A percentile compares a stretch with the other conserved stretches of the same genome.
Evolutionary conservation across 2,329 filamentous ascomycete genomes (phyloP).

Genomic region (Phialophora chinensis): DNA sequence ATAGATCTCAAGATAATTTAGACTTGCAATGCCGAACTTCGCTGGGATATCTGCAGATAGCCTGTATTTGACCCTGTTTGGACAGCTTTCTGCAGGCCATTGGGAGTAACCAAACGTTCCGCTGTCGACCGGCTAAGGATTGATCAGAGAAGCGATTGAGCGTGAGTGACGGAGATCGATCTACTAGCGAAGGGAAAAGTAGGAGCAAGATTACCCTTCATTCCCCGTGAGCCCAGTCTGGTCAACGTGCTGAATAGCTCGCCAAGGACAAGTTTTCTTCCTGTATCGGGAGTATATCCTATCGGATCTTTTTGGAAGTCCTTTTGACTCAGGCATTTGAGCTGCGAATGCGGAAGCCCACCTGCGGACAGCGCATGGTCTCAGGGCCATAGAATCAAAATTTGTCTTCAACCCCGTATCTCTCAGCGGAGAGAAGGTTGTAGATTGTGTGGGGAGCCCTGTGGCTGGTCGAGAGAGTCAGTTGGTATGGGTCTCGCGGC

Average conservation of each 20-base stretch:
- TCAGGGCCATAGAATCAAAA: neutral
- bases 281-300: neutral
- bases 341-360: neutral
- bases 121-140: neutral
- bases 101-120: neutral
- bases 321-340: neutral
- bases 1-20: too few relatives aligned
- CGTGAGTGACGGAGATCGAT: neutral
- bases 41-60: neutral
- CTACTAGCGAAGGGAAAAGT: neutral
- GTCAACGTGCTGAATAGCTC: neutral
- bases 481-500: too few relatives aligned
- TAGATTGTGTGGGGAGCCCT: neutral
- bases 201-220: neutral
- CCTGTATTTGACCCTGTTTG: neutral
- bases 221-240: neutral
- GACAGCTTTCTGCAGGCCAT: neutral
- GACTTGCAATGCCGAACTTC: neutral
- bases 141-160: neutral
- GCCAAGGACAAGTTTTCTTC: neutral
- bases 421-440: neutral
- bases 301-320: neutral
- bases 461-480: neutral
- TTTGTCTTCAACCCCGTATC: neutral
- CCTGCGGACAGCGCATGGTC: neutral